These are phyloP conservation scores for Sugiyamaella floridensis DNA, from an alignment of 805 yeast species.

Conservation along the genomic window DNA sequence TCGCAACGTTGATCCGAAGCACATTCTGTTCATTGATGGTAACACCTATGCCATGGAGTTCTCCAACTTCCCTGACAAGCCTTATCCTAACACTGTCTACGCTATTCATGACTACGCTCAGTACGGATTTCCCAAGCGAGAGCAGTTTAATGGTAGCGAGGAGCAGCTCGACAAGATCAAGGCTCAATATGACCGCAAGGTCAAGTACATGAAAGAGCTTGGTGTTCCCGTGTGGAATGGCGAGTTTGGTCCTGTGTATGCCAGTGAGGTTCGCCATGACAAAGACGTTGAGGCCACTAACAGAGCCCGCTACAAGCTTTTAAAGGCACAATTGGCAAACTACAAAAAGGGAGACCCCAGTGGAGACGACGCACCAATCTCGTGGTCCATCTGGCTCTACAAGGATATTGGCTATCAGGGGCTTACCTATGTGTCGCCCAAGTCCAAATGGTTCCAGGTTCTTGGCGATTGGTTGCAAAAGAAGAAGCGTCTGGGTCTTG, in stretches of 20 bases:
- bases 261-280: slow-evolving; percentile 38
- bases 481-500: slow-evolving; percentile 42
- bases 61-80: slow-evolving; percentile 37
- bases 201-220: slow-evolving; percentile 36
- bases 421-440: slow-evolving; percentile 40
- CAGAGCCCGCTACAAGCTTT: slow-evolving; percentile 36
- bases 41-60: slow-evolving; percentile 48
- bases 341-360: slow-evolving; percentile 43
- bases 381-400: slow-evolving; percentile 50
- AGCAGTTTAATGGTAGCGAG: slow-evolving; percentile 31
- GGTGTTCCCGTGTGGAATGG: slow-evolving; percentile 50
- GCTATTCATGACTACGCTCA: slow-evolving; percentile 44
- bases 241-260: slow-evolving; percentile 47
- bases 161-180: slow-evolving; percentile 34
- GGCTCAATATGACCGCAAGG: slow-evolving; percentile 38
- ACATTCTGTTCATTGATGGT: slow-evolving; percentile 44
- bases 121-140: slow-evolving; percentile 39
- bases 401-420: slow-evolving; percentile 50
- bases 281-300: slow-evolving; percentile 34
- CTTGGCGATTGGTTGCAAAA: slow-evolving; percentile 39
- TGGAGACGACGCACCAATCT: slow-evolving; percentile 39
- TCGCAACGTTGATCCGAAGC: slow-evolving; percentile 42
- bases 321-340: slow-evolving; percentile 41
- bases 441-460: slow-evolving; percentile 38
- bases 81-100: slow-evolving; percentile 41